A percentile compares a stretch with the other conserved stretches of the same genome.
Conservation (phyloP, 805 yeast species). For the Metschnikowia baotianmanensis region DNA sequence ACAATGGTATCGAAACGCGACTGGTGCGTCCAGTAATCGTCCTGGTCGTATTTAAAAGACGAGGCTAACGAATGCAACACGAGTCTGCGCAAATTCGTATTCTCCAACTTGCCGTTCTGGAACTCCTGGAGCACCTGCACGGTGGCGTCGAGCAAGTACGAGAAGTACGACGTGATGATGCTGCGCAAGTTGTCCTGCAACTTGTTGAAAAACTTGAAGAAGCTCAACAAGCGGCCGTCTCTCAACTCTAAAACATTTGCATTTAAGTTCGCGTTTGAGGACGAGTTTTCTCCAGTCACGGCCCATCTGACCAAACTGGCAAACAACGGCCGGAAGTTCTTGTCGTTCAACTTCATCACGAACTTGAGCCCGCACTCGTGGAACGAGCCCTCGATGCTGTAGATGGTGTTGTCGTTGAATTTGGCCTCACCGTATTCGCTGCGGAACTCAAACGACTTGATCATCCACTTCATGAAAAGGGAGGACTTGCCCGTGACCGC, state of each 20-base stretch:
- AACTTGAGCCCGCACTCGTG: conserved; percentile 69
- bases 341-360: conserved; percentile 91
- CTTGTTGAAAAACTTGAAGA: conserved; percentile 82
- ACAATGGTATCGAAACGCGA: conserved; percentile 77
- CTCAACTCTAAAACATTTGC: too few species aligned
- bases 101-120: conserved; percentile 37
- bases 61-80: conserved; percentile 69
- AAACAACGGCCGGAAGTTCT: conserved; percentile 88
- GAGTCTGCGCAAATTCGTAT: conserved; percentile 64
- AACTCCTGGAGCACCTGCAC: conserved; percentile 53
- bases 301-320: conserved; percentile 91
- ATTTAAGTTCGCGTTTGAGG: conserved; percentile 41
- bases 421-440: conserved; percentile 39
- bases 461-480: conserved; percentile 63
- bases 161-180: conserved; percentile 83
- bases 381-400: conserved; percentile 76
- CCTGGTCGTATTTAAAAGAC: conserved; percentile 85
- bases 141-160: conserved; percentile 79
- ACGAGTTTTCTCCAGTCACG: conserved; percentile 70
- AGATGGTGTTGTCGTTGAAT: conserved; percentile 70
- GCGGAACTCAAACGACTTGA: conserved; percentile 72
- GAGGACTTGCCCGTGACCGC: conserved; percentile 70
- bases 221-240: conserved; percentile 56
- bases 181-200: conserved; percentile 81
- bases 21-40: conserved; percentile 91